phyloP scores from a whole-genome alignment of 306 rosid genomes.

The Vigna radiata region DNA sequence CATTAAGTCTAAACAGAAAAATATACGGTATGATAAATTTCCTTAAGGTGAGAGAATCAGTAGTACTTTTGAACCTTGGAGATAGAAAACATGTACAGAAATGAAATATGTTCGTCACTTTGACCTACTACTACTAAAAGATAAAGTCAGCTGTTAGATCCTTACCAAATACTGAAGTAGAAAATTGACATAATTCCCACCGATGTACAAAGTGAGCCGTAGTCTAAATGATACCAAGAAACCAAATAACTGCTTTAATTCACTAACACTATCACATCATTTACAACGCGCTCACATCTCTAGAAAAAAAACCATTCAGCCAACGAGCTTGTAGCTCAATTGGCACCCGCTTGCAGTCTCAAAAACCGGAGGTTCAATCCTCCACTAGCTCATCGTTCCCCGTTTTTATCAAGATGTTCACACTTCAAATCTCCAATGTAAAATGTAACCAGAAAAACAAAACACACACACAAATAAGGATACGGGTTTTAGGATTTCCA shows the following conservation, averaged over 20 bases:
- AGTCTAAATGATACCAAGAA: conserved; percentile 36
- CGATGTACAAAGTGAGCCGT: conserved; percentile 11
- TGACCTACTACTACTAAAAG: not conserved
- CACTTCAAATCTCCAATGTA: not conserved
- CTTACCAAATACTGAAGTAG: conserved; percentile 11
- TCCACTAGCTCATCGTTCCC: not conserved
- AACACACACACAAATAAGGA: not conserved
- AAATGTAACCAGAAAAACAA: not conserved
- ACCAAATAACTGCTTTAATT: conserved; percentile 20
- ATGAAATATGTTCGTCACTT: not conserved
- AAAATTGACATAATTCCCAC: conserved; percentile 13
- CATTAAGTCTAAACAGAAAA: conserved; percentile 23
- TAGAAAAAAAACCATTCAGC: not conserved
- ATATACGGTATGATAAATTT: not conserved
- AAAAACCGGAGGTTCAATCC: not conserved
- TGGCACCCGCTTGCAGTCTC: not conserved
- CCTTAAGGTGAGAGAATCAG: conserved; percentile 1
- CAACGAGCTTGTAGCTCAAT: conserved; percentile 14
- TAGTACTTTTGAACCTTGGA: conserved; percentile 21
- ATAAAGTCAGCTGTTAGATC: not conserved
- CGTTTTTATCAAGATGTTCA: not conserved
- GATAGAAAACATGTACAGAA: conserved; percentile 15
- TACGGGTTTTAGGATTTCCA: not conserved
- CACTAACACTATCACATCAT: conserved; percentile 12
- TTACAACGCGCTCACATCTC: not conserved